These are phyloP conservation scores for Candida arabinofermentans DNA, from an alignment of 805 yeast species.

Conservation along the genomic window DNA sequence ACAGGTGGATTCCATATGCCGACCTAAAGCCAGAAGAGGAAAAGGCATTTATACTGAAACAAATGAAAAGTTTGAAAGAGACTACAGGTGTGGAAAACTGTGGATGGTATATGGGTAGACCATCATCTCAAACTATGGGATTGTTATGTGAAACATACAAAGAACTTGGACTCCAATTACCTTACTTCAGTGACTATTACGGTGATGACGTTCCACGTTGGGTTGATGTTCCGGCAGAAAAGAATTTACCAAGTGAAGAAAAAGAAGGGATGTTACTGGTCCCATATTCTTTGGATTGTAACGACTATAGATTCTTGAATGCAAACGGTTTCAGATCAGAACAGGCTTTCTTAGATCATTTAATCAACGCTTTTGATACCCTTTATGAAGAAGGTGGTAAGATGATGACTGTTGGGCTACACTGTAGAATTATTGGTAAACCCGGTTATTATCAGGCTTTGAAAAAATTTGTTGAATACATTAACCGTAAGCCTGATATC, in stretches of 20 bases:
- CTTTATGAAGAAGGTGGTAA: slow-evolving; percentile 35
- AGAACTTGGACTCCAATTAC: slow-evolving; percentile 29
- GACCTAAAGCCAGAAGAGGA: slow-evolving; percentile 31
- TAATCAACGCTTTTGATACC: slow-evolving; percentile 34
- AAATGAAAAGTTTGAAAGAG: slow-evolving; percentile 28
- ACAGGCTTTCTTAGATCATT: slow-evolving; percentile 27
- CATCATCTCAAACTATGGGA: slow-evolving; percentile 30
- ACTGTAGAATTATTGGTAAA: slow-evolving; percentile 34
- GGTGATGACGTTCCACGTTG: slow-evolving; percentile 37
- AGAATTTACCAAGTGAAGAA: slow-evolving; percentile 12
- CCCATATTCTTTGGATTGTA: slow-evolving; percentile 27
- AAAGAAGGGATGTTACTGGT: slow-evolving; percentile 24
- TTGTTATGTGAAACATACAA: slow-evolving; percentile 32
- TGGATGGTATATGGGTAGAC: slow-evolving; percentile 37
- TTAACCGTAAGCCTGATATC: slow-evolving; percentile 29
- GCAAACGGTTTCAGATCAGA: slow-evolving; percentile 28
- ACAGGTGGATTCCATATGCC: slow-evolving; percentile 35
- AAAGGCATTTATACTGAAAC: slow-evolving; percentile 30
- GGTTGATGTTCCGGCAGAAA: slow-evolving; percentile 30
- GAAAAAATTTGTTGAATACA: slow-evolving; percentile 33
- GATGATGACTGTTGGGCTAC: slow-evolving; percentile 37
- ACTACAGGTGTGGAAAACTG: slow-evolving; percentile 31
- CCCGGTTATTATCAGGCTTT: slow-evolving; percentile 35
- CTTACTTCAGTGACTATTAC: slow-evolving; percentile 34
- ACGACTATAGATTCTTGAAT: slow-evolving; percentile 24